Evolutionary conservation across 83 land plant genomes (phyloP), one percentile per base, ranked within the genome.

Genomic region (Diphasiastrum complanatum): DNA sequence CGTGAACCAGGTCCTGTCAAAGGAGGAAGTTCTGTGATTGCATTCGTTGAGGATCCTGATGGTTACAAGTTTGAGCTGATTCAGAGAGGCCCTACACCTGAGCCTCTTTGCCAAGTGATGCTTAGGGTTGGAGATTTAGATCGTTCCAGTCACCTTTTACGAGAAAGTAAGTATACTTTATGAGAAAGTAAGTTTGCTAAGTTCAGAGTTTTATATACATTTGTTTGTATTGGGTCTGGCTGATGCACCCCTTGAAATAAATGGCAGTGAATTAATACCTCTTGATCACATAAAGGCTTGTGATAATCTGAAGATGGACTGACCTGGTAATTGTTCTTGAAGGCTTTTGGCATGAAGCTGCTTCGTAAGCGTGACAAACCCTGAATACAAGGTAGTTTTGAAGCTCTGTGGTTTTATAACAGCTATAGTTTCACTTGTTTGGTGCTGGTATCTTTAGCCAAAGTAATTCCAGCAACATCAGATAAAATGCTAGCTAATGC

Each of bases 1-100:
- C 12, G 37, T 3, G 67, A 64, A 32, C 59, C 66, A 27, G 66
- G 66, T 43, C 95, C 97, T 31, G 97, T 92, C 40, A 92, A 92
- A 65, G 97, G 95, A 48, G 64, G 58, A 24, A 16, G 18, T 22
- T 18, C 60, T 14, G 30, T 51, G 34, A 51, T 48, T 49, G 67
- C 67, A 20, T 29, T 64, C 27, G 67, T 64, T 19, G 67, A 64
- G 40, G 67, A 64, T 32, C 67, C 67, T 14, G 67, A 64, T 64
- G 67, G 67, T 28, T 64, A 64, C 61, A 64, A 64, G 60, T 64
- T 64, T 28, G 65, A 54, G 22, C 61, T 64, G 2, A 64, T 50
- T 23, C 64, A 64, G 60, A 6, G 61, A 29, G 61, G 61, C 3
- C 61, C 67, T 28, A 51, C 64, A 1, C 33, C 62, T 2, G 67